Evolutionary conservation across 2,329 filamentous ascomycete genomes (phyloP).

Genomic region (Exophiala xenobiotica): DNA sequence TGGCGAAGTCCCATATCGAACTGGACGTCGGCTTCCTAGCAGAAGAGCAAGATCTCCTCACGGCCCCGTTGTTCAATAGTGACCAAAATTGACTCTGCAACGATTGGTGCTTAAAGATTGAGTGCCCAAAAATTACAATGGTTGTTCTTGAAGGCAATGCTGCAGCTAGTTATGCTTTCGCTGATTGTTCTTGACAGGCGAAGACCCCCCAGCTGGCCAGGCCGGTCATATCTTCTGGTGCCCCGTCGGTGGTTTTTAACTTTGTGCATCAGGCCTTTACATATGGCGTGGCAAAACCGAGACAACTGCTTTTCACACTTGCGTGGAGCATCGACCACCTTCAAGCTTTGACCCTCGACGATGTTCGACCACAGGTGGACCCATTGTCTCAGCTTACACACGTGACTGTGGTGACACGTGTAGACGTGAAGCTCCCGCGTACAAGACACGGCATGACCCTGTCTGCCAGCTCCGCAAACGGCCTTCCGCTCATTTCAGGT

Average conservation of each 20-base stretch:
- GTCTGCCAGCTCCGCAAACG: conserved; percentile 14
- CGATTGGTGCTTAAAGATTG: neutral
- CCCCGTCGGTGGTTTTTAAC: conserved; percentile 1
- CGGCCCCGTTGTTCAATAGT: neutral
- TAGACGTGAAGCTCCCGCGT: conserved; percentile 17
- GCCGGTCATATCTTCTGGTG: conserved; percentile 5
- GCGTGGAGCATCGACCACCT: neutral
- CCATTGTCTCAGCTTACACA: conserved; percentile 3
- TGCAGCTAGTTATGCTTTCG: neutral
- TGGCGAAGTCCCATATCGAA: too few relatives aligned
- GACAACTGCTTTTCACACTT: neutral
- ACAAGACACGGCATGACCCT: conserved; percentile 19
- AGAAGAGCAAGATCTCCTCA: neutral
- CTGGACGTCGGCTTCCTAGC: neutral
- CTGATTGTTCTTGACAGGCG: neutral
- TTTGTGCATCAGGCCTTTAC: conserved; percentile 8
- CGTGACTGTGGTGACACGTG: conserved; percentile 6
- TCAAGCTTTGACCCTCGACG: conserved; percentile 11
- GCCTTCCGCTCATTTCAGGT: conserved; percentile 8
- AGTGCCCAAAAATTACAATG: neutral
- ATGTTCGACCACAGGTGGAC: neutral
- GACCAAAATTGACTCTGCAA: neutral
- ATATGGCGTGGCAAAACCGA: conserved; percentile 11
- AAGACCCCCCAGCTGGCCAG: conserved; percentile 8
- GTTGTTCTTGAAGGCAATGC: neutral